Percentiles rank a stretch among this genome's conserved stretches.
phyloP scores from a whole-genome alignment of 2,329 filamentous ascomycete species.

The Aspergillus awamori region DNA sequence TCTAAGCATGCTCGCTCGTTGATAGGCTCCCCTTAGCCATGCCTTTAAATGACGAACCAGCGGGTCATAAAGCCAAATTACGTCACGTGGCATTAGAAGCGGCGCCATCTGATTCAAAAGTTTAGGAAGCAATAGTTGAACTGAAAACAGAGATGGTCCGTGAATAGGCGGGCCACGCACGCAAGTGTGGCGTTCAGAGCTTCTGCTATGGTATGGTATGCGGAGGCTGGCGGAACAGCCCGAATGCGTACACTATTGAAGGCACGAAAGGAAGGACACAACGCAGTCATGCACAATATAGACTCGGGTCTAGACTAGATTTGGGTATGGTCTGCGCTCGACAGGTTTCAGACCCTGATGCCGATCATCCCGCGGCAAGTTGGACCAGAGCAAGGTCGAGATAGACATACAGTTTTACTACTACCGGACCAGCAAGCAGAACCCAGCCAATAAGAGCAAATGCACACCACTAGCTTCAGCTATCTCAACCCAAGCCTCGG shows the following conservation, averaged over 20 bases:
- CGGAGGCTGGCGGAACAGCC: background rate
- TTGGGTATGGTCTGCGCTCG: constrained; percentile 1
- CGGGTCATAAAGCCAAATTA: constrained; percentile 14
- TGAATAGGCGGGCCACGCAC: background rate
- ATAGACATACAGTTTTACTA: background rate
- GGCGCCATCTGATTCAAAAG: constrained; percentile 8
- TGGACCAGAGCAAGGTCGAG: background rate
- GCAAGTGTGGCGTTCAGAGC: background rate
- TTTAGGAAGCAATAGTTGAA: constrained; percentile 2
- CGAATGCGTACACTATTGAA: background rate
- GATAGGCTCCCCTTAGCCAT: background rate
- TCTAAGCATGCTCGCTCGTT: background rate
- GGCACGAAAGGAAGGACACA: background rate
- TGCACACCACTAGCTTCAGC: background rate
- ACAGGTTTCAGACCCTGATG: constrained; percentile 16
- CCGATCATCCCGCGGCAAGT: constrained; percentile 14
- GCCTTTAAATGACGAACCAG: background rate
- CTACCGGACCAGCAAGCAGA: background rate
- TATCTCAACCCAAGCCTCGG: background rate
- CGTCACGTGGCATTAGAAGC: constrained; percentile 21
- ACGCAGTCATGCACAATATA: constrained; percentile 5
- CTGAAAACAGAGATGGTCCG: background rate
- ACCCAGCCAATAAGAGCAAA: background rate
- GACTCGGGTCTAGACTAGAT: constrained; percentile 13
- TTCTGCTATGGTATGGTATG: background rate